phyloP scores from a whole-genome alignment of 106 monocot genomes.

The Dendrobium catenatum region DNA sequence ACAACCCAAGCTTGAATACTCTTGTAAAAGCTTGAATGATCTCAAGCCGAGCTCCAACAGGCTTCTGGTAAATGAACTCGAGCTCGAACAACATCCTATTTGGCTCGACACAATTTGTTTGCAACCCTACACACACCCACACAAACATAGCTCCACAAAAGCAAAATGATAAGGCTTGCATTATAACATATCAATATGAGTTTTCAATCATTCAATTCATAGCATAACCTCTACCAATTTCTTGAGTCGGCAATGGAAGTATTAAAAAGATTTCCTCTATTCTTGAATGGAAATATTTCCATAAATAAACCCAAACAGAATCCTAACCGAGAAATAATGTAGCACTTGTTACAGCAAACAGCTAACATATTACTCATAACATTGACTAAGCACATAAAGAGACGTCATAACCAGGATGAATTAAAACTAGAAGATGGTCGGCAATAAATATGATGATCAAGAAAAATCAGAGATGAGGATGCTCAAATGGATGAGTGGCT shows the following conservation, averaged over 20 bases:
- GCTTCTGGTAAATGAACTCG: too few species aligned
- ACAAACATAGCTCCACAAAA: not conserved
- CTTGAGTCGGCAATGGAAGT: not conserved
- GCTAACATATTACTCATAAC: not conserved
- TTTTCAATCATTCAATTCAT: not conserved
- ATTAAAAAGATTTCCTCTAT: not conserved
- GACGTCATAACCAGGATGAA: not conserved
- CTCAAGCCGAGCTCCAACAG: too few species aligned
- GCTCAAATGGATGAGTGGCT: too few species aligned
- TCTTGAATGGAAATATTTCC: not conserved
- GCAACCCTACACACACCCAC: too few species aligned
- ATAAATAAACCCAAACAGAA: not conserved
- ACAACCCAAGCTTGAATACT: too few species aligned
- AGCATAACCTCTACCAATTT: not conserved
- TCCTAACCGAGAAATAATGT: not conserved
- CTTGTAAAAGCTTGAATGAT: too few species aligned
- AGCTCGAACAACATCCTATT: too few species aligned
- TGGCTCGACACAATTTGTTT: too few species aligned
- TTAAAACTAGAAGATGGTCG: not conserved
- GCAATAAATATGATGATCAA: not conserved
- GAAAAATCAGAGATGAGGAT: not conserved
- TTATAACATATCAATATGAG: not conserved
- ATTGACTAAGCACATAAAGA: not conserved
- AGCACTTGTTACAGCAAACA: not conserved
- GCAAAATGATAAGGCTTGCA: not conserved